Percentiles rank a stretch among this genome's conserved stretches.
Conservation (phyloP, 75 land plant species). For the Chamaecyparis obtusa region DNA sequence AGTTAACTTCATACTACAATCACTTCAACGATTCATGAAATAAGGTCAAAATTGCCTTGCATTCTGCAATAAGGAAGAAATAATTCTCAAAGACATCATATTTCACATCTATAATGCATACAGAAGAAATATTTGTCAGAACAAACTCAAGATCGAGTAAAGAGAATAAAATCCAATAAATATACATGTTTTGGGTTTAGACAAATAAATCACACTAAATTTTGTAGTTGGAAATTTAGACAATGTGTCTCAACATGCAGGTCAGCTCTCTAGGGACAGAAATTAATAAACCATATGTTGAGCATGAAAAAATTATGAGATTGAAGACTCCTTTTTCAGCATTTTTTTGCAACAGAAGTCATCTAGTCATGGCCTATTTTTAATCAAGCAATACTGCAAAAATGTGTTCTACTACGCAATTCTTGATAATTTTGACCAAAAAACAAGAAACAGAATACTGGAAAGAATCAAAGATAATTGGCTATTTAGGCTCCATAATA, state of each 20-base stretch:
- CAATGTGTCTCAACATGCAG: not conserved
- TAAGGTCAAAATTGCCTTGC: not conserved
- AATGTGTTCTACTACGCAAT: not conserved
- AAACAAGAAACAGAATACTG: not conserved
- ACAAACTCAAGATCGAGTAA: not conserved
- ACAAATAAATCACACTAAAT: not conserved
- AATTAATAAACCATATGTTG: no score
- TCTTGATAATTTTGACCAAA: not conserved
- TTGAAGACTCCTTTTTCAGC: not conserved
- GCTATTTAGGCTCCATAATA: not conserved
- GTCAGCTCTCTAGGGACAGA: not conserved
- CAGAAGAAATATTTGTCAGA: not conserved
- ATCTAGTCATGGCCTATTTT: not conserved
- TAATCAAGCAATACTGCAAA: not conserved
- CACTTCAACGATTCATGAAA: not conserved
- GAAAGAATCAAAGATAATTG: not conserved
- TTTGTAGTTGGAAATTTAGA: not conserved
- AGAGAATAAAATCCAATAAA: not conserved
- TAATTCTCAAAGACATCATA: not conserved
- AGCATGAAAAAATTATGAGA: not conserved
- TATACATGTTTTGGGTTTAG: not conserved
- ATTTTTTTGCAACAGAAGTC: not conserved
- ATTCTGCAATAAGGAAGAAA: not conserved
- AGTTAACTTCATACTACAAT: not conserved
- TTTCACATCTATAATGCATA: conserved; percentile 3